These are phyloP conservation scores for Discostella stelligeroides DNA, from an alignment of 108 stramenopile species.

Conservation along the genomic window DNA sequence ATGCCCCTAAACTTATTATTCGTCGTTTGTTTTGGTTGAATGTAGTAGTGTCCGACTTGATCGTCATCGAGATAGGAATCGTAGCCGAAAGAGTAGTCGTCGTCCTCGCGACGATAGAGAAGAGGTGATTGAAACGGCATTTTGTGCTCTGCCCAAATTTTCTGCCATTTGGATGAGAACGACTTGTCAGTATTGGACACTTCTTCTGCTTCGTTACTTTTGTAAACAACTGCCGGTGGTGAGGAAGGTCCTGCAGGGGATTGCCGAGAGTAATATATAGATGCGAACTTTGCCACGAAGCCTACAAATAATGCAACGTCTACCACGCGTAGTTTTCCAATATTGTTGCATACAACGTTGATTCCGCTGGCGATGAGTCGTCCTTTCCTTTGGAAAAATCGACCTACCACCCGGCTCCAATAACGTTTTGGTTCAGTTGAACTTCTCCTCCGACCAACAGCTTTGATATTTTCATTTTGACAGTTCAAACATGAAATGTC, in stretches of 20 bases:
- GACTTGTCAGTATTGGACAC: not conserved
- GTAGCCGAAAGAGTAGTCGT: conserved; percentile 13
- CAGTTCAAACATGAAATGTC: not conserved
- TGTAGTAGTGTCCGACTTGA: not conserved
- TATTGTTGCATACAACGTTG: conserved; percentile 5
- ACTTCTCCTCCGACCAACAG: not conserved
- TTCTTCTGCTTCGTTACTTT: not conserved
- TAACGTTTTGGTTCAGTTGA: not conserved
- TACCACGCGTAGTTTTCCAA: conserved; percentile 13
- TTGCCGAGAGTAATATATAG: conserved; percentile 15
- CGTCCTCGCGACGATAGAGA: conserved; percentile 34
- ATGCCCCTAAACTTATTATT: conserved; percentile 9
- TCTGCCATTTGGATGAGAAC: conserved; percentile 15
- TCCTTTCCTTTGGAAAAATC: not conserved
- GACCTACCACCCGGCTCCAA: too few relatives aligned
- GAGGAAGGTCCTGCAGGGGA: not conserved
- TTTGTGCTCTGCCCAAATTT: conserved; percentile 27
- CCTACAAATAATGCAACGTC: conserved; percentile 20
- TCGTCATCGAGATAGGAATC: conserved; percentile 23
- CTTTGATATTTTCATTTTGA: too few relatives aligned
- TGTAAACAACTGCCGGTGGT: not conserved
- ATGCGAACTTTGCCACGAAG: conserved; percentile 8
- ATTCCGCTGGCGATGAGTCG: not conserved
- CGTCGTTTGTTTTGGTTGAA: not conserved
- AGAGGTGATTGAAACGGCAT: conserved; percentile 42